phyloP scores from a whole-genome alignment of 192 early-diverging fungal species.

The Dissophora ornata region DNA sequence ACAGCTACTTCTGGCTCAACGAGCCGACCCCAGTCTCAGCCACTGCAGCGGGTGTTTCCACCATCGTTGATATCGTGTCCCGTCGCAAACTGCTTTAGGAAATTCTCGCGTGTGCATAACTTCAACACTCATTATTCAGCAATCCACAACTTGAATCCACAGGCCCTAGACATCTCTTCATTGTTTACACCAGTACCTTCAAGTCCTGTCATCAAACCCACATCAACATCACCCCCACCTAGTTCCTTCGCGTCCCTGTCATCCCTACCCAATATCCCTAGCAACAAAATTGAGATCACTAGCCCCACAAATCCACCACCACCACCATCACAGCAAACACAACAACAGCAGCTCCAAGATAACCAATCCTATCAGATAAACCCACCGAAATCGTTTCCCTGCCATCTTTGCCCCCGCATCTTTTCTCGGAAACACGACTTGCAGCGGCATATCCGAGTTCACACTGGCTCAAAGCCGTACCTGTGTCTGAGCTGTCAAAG shows the following conservation, averaged over 20 bases:
- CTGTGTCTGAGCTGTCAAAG: conserved; percentile 68
- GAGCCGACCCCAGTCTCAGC: background rate
- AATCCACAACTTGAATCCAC: conserved; percentile 5
- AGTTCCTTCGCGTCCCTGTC: background rate
- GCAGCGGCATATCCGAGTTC: conserved; percentile 78
- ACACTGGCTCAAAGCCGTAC: conserved; percentile 74
- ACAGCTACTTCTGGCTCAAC: background rate
- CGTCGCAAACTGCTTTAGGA: too few relatives aligned
- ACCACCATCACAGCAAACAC: background rate
- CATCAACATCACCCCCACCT: background rate
- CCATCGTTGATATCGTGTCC: background rate
- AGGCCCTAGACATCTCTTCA: conserved; percentile 1
- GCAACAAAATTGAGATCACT: background rate
- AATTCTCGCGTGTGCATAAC: conserved; percentile 22
- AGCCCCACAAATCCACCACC: background rate
- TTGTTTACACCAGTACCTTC: background rate
- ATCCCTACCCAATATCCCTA: background rate
- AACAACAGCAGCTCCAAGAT: background rate
- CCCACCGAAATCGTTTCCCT: conserved; percentile 53
- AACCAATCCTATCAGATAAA: background rate
- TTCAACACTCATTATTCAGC: conserved; percentile 20
- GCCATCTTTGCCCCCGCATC: conserved; percentile 70
- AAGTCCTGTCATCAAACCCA: too few relatives aligned
- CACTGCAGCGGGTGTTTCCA: background rate
- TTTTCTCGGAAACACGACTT: conserved; percentile 86